Conservation (phyloP, 2,329 filamentous ascomycete species). For the Fusarium tuaranense region DNA sequence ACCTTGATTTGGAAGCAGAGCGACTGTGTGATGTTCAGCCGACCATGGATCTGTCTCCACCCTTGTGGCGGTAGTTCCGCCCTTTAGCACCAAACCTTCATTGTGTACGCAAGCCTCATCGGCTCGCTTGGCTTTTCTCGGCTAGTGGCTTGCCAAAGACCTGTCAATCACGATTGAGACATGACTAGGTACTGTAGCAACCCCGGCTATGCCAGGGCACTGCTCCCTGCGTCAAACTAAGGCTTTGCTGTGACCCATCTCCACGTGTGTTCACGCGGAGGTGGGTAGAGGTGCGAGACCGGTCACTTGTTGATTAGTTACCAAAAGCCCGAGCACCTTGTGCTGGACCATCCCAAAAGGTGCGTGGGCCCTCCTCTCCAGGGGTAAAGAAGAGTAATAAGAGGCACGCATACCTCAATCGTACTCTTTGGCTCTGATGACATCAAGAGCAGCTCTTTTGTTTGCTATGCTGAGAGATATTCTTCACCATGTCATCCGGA, state of each 20-base stretch:
- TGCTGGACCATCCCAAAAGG: background rate
- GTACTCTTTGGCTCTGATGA: background rate
- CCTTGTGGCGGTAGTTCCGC: background rate
- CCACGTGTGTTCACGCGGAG: background rate
- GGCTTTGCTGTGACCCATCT: background rate
- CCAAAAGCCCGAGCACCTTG: background rate
- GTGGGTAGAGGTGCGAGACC: background rate
- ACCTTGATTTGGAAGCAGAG: background rate
- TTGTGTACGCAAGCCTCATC: background rate
- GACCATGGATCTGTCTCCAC: background rate
- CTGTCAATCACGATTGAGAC: background rate
- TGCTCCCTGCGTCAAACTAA: background rate
- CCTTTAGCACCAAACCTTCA: background rate
- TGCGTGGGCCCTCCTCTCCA: background rate
- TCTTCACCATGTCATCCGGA: conserved; percentile 24
- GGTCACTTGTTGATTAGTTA: background rate
- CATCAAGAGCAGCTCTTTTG: background rate
- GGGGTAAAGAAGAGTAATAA: background rate
- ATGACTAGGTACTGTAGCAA: background rate
- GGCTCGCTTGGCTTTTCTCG: background rate
- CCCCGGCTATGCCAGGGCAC: background rate
- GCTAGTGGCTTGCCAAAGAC: background rate
- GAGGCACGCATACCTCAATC: background rate
- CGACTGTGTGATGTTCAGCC: background rate
- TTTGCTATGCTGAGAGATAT: background rate